Evolutionary conservation across 768 basidiomycete genomes (phyloP).

Genomic region (Phylloporus sp.): DNA sequence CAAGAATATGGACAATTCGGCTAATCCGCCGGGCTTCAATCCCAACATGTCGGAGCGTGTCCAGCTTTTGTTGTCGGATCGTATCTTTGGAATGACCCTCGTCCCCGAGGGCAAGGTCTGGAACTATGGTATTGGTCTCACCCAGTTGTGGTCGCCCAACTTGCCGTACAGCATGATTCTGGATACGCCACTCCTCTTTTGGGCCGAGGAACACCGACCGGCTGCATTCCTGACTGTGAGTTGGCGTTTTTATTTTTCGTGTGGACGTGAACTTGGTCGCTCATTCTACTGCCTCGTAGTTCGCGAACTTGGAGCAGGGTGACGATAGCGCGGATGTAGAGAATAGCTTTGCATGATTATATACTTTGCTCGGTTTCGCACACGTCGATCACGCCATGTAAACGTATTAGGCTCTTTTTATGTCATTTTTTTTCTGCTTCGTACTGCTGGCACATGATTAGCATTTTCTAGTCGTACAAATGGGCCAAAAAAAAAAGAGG

Average conservation of each 20-base stretch:
- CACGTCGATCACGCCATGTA: conserved; percentile 11
- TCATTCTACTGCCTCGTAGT: conserved; percentile 40
- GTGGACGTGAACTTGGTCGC: background rate
- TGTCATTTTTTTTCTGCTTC: conserved; percentile 2
- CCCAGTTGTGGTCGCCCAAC: conserved; percentile 83
- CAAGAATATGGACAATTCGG: conserved; percentile 83
- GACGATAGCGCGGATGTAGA: conserved; percentile 96
- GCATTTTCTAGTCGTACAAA: background rate
- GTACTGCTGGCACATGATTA: background rate
- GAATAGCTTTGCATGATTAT: conserved; percentile 78
- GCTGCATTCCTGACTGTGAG: conserved; percentile 89
- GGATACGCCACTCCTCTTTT: conserved; percentile 92
- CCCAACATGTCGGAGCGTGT: conserved; percentile 98
- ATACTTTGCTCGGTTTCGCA: conserved; percentile 3
- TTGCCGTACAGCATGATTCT: conserved; percentile 78
- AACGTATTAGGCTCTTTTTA: conserved; percentile 6
- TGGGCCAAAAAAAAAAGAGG: too few relatives aligned
- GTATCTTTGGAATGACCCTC: conserved; percentile 92
- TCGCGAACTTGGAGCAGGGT: conserved; percentile 83
- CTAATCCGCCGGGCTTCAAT: conserved; percentile 89
- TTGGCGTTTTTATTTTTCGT: conserved; percentile 12
- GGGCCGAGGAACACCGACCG: conserved; percentile 93
- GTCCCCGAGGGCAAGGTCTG: conserved; percentile 93
- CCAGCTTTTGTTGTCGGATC: conserved; percentile 88
- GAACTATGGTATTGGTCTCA: conserved; percentile 95